Evolutionary conservation across 2,329 filamentous ascomycete genomes (phyloP), one percentile per base, ranked within the genome.

Genomic region (Tothia fuscella): DNA sequence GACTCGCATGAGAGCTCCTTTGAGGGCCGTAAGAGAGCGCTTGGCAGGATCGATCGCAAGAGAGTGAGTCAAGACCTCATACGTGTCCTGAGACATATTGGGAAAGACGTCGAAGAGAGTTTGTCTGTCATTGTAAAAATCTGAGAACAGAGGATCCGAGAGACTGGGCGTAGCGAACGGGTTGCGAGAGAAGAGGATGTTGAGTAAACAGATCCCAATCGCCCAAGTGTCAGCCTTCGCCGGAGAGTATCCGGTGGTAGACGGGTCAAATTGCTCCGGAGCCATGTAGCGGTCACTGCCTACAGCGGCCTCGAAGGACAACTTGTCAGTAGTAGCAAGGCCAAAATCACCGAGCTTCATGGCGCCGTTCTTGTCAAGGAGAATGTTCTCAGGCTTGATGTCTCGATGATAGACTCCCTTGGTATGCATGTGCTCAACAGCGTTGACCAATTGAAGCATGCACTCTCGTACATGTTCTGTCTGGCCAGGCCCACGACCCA

Each of bases 371-470:
- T 88, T 76, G 45, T 80, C 83, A 49, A 98, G 72, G 61, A 98
- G 96, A 62, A 98, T 94, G 70, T 98, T 98, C 72, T 98, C 91
- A 0, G 91, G 91, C 68, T 98, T 98, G 75, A 98, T 95, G 62
- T 98, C 91, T 47, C 91, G 84, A 59, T 98, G 91, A 61, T 87
- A 95, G 57, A 96, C 76, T 49, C 86, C 88, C 61, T 88, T 88
- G 48, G 75, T 73, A 62, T 98, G 91, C 64, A 94, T 86, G 63
- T 86, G 88, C 48, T 84, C 79, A 38, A 98, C 82, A 38, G 89
- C 85, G 57, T 84, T 80, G 41, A 98, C 76, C 25, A 98, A 76
- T 65, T 98, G 79, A 46, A 95, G 70, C 91, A 98, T 96, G 68
- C 96, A 95, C 50, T 85, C 83, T 50, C 91, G 85, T 46, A 98